Evolutionary conservation across 2,329 filamentous ascomycete species (phyloP).

Genomic region (Curvularia verruculosa): DNA sequence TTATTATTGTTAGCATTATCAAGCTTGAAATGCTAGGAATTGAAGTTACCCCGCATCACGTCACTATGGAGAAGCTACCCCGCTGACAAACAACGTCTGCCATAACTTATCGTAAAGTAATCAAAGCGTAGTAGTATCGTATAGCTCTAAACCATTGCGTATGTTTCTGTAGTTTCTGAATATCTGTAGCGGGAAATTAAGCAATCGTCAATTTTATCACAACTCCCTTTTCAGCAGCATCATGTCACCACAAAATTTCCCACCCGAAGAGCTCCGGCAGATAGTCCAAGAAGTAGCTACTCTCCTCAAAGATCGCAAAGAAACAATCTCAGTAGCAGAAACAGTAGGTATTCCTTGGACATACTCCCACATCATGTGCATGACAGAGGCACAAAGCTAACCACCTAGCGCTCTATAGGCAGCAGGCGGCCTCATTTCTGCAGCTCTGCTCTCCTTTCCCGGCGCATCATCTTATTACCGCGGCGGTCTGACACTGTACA

Average conservation of each 20-base stretch:
- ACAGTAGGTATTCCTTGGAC: conserved; percentile 53
- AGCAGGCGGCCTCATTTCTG: conserved; percentile 67
- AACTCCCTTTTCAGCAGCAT: background rate
- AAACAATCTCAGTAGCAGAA: conserved; percentile 67
- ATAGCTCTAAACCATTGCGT: background rate
- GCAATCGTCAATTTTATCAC: background rate
- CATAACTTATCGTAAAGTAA: conserved; percentile 1
- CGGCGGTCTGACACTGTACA: conserved; percentile 68
- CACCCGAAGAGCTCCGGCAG: conserved; percentile 50
- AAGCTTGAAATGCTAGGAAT: background rate
- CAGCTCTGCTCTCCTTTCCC: conserved; percentile 62
- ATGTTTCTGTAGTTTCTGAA: background rate
- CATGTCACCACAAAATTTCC: conserved; percentile 47
- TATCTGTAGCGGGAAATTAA: background rate
- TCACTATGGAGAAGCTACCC: conserved; percentile 26
- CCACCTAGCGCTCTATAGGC: conserved; percentile 50
- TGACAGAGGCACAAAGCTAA: background rate
- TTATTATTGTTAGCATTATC: background rate
- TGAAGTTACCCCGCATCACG: conserved; percentile 29
- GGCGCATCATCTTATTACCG: conserved; percentile 65
- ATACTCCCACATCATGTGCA: background rate
- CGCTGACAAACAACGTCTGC: conserved; percentile 7
- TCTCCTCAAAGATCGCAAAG: conserved; percentile 61
- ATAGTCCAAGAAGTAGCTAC: conserved; percentile 58
- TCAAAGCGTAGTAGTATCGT: conserved; percentile 4